Base-by-base conservation (phyloP, 2,329 filamentous ascomycete species). In the Aspergillus neoniger region DNA sequence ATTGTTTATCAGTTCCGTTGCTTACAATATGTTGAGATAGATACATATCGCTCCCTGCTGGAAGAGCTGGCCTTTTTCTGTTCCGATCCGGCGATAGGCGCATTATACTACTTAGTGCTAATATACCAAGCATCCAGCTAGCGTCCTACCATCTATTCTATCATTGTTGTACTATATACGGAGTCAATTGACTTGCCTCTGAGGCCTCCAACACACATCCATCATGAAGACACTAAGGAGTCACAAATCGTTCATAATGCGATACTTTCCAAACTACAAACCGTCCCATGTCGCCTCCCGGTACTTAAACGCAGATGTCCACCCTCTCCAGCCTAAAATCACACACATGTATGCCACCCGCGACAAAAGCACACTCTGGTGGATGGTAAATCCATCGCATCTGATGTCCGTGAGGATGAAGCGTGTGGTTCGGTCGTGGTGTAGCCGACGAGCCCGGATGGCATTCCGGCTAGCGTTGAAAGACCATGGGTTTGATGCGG, bases 391-490 rank as follows among this genome's bases (percentile, higher is more conserved):
- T 55, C 71, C 59, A 63, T 72, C 55, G 61, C 67, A 62, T 56
- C 70, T 68, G 57, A 63, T 64, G 15, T 19, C 65, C 3, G 69
- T 71, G 21, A 82, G 80, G 58, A 69, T 72, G 23, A 82, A 80
- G 58, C 73, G 74, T 7, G 78, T 80, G 21, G 76, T 86, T n/a
- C 76, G 85, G 19, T 79, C 77, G 12, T 79, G 77, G 72, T 73
- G 72, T 23, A 71, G 72, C 23, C 76, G 80, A 60, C 79, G 81
- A 67, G 65, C 80, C 28, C 74, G 78, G 47, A 64, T 72, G 30
- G 82, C 81, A 2, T 79, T 86, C 51, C 65, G 67, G 48, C 71
- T 78, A 52, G 79, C 80, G 12, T 67, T 86, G 68, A 75, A 71
- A 59, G 74, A 72, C 21, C 72, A 73, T 55, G 84, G 84, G 2